Percentiles rank a stretch among this genome's conserved stretches.
phyloP scores from a whole-genome alignment of 2,329 filamentous ascomycete genomes.

The Chrysoporthe austroafricana region DNA sequence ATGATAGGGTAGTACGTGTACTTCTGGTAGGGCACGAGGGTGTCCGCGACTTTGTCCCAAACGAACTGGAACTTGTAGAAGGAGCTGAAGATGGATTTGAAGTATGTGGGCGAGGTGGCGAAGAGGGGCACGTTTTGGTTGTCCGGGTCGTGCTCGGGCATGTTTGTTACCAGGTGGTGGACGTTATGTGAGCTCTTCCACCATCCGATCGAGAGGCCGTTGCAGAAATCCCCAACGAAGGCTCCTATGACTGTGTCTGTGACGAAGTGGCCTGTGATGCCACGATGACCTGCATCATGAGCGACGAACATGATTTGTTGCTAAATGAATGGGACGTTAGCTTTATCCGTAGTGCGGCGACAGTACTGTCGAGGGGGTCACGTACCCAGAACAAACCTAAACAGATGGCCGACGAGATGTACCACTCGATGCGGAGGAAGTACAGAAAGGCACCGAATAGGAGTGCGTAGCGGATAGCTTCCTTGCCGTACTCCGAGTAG shows the following conservation, averaged over 20 bases:
- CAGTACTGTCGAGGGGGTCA: conserved; percentile 12
- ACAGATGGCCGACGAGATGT: conserved; percentile 59
- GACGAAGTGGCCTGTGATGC: conserved; percentile 63
- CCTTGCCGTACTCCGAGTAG: conserved; percentile 62
- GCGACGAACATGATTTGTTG: conserved; percentile 72
- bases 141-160: conserved; percentile 62
- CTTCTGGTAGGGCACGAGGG: conserved; percentile 63
- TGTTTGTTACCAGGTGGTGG: conserved; percentile 69
- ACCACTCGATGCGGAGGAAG: conserved; percentile 55
- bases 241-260: conserved; percentile 63
- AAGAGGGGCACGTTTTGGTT: conserved; percentile 72
- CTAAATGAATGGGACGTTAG: conserved; percentile 38
- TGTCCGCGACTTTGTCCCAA: conserved; percentile 64
- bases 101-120: conserved; percentile 67
- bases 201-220: conserved; percentile 69
- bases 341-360: conserved; percentile 27
- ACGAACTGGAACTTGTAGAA: conserved; percentile 69
- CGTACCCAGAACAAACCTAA: conserved; percentile 66
- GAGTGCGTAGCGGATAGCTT: conserved; percentile 55
- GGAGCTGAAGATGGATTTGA: conserved; percentile 63
- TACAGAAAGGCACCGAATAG: conserved; percentile 55
- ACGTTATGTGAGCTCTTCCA: conserved; percentile 73
- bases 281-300: conserved; percentile 67
- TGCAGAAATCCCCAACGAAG: conserved; percentile 68
- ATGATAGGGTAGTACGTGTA: conserved; percentile 73